Percentiles rank a stretch among this genome's conserved stretches.
Conservation (phyloP, 2,329 filamentous ascomycete species). For the Rugonectria rugulosa region DNA sequence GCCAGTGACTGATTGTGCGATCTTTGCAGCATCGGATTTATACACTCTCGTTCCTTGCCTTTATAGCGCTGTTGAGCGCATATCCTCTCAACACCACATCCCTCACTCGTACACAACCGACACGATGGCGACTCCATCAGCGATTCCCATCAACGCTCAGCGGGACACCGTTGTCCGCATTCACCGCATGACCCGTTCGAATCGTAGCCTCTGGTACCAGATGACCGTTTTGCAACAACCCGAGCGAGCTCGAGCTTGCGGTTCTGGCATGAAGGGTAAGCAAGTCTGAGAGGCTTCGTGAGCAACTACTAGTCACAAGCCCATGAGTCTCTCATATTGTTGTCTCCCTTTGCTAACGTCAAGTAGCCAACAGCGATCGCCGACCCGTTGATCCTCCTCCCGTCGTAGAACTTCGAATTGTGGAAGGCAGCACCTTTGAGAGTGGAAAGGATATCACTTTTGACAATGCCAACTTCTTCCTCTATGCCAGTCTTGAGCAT, state of each 20-base stretch:
- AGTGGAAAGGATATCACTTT: conserved; percentile 80
- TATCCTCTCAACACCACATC: background rate
- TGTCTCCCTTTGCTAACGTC: conserved; percentile 30
- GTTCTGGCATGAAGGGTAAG: conserved; percentile 93
- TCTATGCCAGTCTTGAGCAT: conserved; percentile 90
- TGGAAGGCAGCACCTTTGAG: conserved; percentile 71
- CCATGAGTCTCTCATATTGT: no score
- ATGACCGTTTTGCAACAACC: conserved; percentile 93
- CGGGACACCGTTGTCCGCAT: conserved; percentile 56
- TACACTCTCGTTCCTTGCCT: conserved; percentile 21
- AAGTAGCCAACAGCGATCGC: conserved; percentile 66
- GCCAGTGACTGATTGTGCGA: conserved; percentile 20
- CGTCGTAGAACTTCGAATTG: conserved; percentile 89
- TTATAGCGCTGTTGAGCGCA: conserved; percentile 11
- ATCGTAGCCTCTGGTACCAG: conserved; percentile 80
- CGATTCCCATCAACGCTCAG: conserved; percentile 38
- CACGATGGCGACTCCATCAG: conserved; percentile 45
- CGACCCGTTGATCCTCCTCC: conserved; percentile 94
- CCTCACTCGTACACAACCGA: conserved; percentile 19
- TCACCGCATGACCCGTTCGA: conserved; percentile 69
- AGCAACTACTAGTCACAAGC: no score
- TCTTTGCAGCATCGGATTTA: conserved; percentile 22
- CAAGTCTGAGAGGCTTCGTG: conserved; percentile 6
- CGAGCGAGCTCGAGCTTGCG: conserved; percentile 91
- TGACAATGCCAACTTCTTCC: conserved; percentile 94